These are phyloP conservation scores for Mucor velutinosus DNA, from an alignment of 371 early-diverging fungal species.

Conservation along the genomic window DNA sequence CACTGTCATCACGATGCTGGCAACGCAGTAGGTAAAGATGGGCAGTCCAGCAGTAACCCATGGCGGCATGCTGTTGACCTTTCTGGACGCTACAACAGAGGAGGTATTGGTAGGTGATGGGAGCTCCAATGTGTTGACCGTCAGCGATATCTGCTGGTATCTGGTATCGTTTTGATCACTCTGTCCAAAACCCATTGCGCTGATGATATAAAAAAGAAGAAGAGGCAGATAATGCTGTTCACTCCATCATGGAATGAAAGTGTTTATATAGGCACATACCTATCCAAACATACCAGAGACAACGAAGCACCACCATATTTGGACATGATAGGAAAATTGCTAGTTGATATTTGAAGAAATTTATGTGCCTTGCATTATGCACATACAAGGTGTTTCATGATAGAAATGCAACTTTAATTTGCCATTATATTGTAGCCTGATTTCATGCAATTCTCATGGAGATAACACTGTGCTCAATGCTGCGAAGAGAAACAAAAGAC, in stretches of 20 bases:
- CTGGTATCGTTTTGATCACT: slow-evolving; percentile 7
- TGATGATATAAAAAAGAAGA: not conserved
- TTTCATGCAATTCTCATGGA: not conserved
- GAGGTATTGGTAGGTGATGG: not conserved
- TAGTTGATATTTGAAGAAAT: not conserved
- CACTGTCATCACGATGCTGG: slow-evolving; percentile 95
- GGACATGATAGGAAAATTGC: slow-evolving; percentile 3
- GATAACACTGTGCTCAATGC: too few species aligned
- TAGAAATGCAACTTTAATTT: not conserved
- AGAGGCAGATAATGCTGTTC: not conserved
- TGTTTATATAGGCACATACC: slow-evolving; percentile 1
- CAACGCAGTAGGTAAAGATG: slow-evolving; percentile 84
- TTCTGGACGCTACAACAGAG: slow-evolving; percentile 24
- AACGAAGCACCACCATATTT: not conserved
- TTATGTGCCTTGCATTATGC: not conserved
- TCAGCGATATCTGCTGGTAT: slow-evolving; percentile 2
- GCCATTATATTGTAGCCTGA: not conserved
- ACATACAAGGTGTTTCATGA: not conserved
- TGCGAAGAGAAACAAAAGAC: not conserved
- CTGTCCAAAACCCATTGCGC: slow-evolving; percentile 8
- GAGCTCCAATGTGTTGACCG: slow-evolving; percentile 21
- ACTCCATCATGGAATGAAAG: not conserved
- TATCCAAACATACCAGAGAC: slow-evolving; percentile 15
- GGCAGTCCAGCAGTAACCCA: slow-evolving; percentile 44
- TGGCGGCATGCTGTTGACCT: slow-evolving; percentile 20